Percentiles rank a stretch among this genome's conserved stretches.
Evolutionary conservation across 768 basidiomycete genomes (phyloP).

Genomic region (Lenzites betulinus): DNA sequence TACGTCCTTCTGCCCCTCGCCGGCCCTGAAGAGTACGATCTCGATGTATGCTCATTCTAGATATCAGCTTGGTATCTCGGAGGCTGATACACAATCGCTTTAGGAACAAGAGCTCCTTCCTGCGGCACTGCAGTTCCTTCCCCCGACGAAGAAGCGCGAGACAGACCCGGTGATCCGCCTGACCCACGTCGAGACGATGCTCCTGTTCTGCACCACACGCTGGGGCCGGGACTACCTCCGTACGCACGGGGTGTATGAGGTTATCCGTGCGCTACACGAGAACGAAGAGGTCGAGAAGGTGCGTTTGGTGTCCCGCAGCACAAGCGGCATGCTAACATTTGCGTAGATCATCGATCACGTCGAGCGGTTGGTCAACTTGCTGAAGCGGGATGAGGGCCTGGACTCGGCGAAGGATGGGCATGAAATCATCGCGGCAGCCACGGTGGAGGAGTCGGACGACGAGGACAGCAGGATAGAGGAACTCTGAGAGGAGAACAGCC

Average conservation of each 20-base stretch:
- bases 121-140: constrained; percentile 83
- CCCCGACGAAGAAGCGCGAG: constrained; percentile 83
- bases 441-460: constrained; percentile 45
- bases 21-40: constrained; percentile 92
- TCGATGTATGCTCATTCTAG: constrained; percentile 59
- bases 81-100: background rate
- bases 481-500: constrained; percentile 43
- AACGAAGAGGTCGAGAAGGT: constrained; percentile 81
- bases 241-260: constrained; percentile 81
- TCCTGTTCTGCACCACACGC: constrained; percentile 85
- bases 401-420: constrained; percentile 42
- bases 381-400: constrained; percentile 75
- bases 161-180: constrained; percentile 72
- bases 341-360: constrained; percentile 81
- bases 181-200: constrained; percentile 85
- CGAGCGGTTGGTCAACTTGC: constrained; percentile 82
- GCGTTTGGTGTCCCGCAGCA: too few relatives aligned
- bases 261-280: constrained; percentile 77
- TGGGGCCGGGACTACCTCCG: constrained; percentile 86
- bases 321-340: too few relatives aligned
- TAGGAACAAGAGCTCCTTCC: constrained; percentile 91
- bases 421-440: constrained; percentile 24
- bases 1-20: constrained; percentile 89
- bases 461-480: constrained; percentile 79
- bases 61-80: too few relatives aligned